Conservation (phyloP, 768 basidiomycete genomes). For the Epithele typhae region DNA sequence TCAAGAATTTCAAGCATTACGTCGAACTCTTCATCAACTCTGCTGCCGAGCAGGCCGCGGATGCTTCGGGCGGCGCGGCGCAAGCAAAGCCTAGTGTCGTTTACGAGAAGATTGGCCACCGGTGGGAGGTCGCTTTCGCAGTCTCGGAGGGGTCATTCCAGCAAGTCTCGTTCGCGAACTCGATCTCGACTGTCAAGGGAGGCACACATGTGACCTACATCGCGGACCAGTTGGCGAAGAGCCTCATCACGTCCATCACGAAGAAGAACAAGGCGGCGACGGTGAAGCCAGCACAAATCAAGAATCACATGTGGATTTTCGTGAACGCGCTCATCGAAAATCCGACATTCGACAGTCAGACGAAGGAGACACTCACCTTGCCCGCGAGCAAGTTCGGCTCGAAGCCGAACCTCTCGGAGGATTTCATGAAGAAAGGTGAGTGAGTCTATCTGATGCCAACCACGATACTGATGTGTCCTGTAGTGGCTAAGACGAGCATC, state of each 20-base stretch:
- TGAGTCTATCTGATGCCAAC: no score
- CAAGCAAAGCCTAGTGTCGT: constrained; percentile 73
- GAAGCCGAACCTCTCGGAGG: constrained; percentile 79
- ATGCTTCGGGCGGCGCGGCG: constrained; percentile 74
- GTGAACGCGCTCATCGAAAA: constrained; percentile 96
- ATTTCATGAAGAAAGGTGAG: constrained; percentile 94
- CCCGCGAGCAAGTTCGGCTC: constrained; percentile 87
- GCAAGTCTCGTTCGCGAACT: constrained; percentile 97
- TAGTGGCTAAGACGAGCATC: constrained; percentile 86
- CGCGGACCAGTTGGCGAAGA: constrained; percentile 87
- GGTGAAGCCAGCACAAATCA: constrained; percentile 90
- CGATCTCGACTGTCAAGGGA: constrained; percentile 94
- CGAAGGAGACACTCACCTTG: constrained; percentile 92
- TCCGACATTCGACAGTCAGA: constrained; percentile 98
- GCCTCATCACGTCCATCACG: constrained; percentile 71
- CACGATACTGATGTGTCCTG: background rate
- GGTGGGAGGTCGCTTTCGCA: constrained; percentile 96
- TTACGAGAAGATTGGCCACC: constrained; percentile 71
- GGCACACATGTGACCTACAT: constrained; percentile 88
- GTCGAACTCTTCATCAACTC: constrained; percentile 90
- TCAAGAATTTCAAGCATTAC: constrained; percentile 96
- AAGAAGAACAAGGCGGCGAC: constrained; percentile 99
- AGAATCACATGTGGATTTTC: constrained; percentile 98
- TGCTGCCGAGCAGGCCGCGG: constrained; percentile 62
- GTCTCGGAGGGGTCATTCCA: constrained; percentile 90